Base-by-base conservation (phyloP, 129 eudicot genomes). In the Heracleum sosnowskyi region DNA sequence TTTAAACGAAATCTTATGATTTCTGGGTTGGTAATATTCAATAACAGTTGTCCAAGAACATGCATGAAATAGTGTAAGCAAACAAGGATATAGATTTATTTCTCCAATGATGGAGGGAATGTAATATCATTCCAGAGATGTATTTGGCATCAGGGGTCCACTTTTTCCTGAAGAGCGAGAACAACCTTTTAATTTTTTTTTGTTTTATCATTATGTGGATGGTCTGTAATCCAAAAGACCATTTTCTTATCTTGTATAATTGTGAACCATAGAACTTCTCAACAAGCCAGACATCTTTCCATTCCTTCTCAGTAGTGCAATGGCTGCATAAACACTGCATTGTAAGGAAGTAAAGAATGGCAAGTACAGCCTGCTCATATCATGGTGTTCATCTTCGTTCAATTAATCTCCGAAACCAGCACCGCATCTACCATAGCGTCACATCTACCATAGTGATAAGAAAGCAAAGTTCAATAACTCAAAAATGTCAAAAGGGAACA, bases 211-310 rank as follows among this genome's bases (percentile, higher is more conserved):
- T 36, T 17, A 28, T 51, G 75, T 26, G 42, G 11, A 31, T 70
- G 26, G 70, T 68, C 8, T 53, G 39, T 75, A 64, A 73, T 35
- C 33, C 46, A 63, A 53, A 60, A 72, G 74, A 47, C 46, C 69
- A 78, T 72, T 12, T 66, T 71, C 90, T 89, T 84, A 89, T 89
- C 93, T 84, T 84, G 72, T 84, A 84, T 64, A 4, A 12, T 34
- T 89, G 85, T 78, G 88, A 63, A 76, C 93, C 92, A 80, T 78
- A 82, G 55, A 86, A 82, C 84, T 47, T 55, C 1, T 40, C 34
- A 62, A 35, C 73, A 45, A n/a, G 51, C 29, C 62, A 68, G 37
- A 62, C 33, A 51, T 76, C 73, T 81, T 85, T 76, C 7, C 76
- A 79, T 44, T 69, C 71, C 55, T 57, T 26, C 49, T 70, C 20